phyloP scores from a whole-genome alignment of 2,329 filamentous ascomycete species.

The Paraphoma sp. region DNA sequence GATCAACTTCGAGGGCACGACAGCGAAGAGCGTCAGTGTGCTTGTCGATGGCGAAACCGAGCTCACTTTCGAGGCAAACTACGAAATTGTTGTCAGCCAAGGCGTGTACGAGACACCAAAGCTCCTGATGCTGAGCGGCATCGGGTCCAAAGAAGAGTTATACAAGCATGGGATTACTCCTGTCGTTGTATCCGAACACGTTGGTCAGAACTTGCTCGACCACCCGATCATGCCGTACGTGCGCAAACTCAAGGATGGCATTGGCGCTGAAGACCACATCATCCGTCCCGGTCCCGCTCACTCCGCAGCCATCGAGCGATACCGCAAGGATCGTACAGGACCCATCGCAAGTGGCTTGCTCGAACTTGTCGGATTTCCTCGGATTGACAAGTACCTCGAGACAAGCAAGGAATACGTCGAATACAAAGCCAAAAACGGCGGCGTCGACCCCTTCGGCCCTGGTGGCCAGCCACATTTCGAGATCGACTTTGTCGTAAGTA shows the following conservation, averaged over 20 bases:
- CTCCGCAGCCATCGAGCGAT: conserved; percentile 43
- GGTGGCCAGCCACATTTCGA: conserved; percentile 36
- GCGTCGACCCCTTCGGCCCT: conserved; percentile 38
- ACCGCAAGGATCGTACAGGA: conserved; percentile 50
- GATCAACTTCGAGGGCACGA: conserved; percentile 59
- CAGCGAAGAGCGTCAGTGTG: conserved; percentile 56
- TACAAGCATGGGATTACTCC: conserved; percentile 57
- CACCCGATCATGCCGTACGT: conserved; percentile 41
- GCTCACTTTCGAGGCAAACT: conserved; percentile 36
- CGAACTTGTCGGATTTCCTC: conserved; percentile 63
- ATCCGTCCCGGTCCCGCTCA: conserved; percentile 43
- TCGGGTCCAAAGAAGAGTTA: conserved; percentile 62
- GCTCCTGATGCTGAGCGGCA: conserved; percentile 66
- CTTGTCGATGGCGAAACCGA: conserved; percentile 52
- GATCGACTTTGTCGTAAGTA: conserved; percentile 61
- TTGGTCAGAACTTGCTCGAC: conserved; percentile 69
- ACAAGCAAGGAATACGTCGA: conserved; percentile 57
- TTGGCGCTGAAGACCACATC: conserved; percentile 58
- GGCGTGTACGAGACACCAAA: conserved; percentile 69
- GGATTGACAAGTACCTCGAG: conserved; percentile 62
- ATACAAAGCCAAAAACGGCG: conserved; percentile 50
- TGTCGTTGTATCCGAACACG: conserved; percentile 62
- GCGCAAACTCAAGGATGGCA: conserved; percentile 54
- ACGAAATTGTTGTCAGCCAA: conserved; percentile 20
- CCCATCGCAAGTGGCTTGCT: conserved; percentile 53